Percentiles rank a stretch among this genome's conserved stretches.
Conservation (phyloP, 345 rosid genomes). For the Eucalyptus caleyi region DNA sequence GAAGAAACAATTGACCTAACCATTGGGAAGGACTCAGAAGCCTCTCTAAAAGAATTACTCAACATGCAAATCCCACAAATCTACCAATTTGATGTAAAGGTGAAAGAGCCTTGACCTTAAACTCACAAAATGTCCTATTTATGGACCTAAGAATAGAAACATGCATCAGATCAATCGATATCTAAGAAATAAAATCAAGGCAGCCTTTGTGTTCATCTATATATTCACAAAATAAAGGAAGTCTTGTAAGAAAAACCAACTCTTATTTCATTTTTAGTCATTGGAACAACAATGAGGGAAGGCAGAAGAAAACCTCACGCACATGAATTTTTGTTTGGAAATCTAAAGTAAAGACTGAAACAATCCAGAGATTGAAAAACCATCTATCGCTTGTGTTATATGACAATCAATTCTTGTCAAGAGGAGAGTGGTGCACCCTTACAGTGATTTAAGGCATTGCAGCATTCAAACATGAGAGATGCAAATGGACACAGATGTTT, state of each 20-base stretch:
- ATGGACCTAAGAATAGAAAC: neutral
- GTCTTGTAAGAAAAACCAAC: neutral
- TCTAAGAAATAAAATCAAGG: neutral
- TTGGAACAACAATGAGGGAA: neutral
- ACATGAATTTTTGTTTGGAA: neutral
- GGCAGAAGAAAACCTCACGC: neutral
- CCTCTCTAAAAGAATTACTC: neutral
- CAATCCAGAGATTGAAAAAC: neutral
- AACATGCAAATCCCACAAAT: neutral
- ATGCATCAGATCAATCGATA: neutral
- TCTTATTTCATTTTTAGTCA: neutral
- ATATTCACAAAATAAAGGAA: neutral
- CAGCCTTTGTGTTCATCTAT: neutral
- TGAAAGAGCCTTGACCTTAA: neutral
- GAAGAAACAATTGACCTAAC: neutral
- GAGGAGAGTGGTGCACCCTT: neutral
- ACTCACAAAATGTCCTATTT: neutral
- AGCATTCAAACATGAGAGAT: neutral
- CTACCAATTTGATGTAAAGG: neutral
- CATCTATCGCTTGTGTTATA: neutral
- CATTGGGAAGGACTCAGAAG: neutral
- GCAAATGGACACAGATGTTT: neutral
- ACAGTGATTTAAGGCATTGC: neutral
- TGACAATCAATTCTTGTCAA: neutral
- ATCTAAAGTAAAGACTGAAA: neutral